phyloP scores from a whole-genome alignment of 352 stramenopile species.

The Phytopythium litorale region DNA sequence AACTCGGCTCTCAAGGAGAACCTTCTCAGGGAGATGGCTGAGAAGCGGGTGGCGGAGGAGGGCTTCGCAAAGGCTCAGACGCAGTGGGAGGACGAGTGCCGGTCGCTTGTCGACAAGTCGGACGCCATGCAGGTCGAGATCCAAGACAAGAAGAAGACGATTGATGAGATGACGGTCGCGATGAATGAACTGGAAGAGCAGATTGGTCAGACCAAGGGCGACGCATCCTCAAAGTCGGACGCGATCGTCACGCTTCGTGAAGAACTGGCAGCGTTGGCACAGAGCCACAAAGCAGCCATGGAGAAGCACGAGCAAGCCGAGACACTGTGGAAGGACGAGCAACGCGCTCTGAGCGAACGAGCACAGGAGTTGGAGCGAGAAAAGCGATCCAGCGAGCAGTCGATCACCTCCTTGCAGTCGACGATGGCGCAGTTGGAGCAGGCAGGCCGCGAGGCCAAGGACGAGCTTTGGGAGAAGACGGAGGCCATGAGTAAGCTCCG shows the following conservation, averaged over 20 bases:
- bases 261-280: not conserved
- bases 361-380: not conserved
- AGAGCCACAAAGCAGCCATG: not conserved
- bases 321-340: not conserved
- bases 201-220: not conserved
- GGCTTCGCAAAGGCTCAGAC: slow-evolving; percentile 13
- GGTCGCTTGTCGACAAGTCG: slow-evolving; percentile 11
- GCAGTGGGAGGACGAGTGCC: slow-evolving; percentile 20
- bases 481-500: not conserved
- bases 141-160: not conserved
- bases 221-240: not conserved
- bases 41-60: slow-evolving; percentile 22
- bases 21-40: slow-evolving; percentile 21
- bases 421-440: not conserved
- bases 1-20: slow-evolving; percentile 6
- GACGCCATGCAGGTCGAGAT: not conserved
- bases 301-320: not conserved
- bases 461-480: not conserved
- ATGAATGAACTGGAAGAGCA: not conserved
- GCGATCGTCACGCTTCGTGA: not conserved
- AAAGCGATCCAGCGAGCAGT: not conserved
- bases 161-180: not conserved
- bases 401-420: not conserved
- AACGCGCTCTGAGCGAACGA: not conserved
- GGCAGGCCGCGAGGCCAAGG: not conserved